Conservation (phyloP, 805 yeast genomes). For the Priceomyces medius region DNA sequence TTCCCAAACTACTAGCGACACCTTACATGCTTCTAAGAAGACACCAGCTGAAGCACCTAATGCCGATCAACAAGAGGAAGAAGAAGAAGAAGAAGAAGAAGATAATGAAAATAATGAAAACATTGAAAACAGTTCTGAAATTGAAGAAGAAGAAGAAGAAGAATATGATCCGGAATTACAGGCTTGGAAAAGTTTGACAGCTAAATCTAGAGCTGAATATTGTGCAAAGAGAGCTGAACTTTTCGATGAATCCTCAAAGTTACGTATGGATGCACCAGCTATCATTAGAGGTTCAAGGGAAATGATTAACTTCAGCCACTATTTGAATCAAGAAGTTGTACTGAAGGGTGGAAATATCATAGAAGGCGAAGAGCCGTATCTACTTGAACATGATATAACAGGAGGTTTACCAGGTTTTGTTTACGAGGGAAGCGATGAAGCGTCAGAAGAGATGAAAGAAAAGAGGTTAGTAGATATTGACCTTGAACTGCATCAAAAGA, state of each 20-base stretch:
- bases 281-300: constrained; percentile 60
- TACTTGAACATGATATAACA: constrained; percentile 79
- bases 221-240: constrained; percentile 66
- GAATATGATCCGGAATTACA: constrained; percentile 75
- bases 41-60: not conserved
- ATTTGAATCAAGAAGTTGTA: constrained; percentile 40
- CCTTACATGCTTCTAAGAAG: constrained; percentile 8
- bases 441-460: constrained; percentile 39
- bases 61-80: constrained; percentile 15
- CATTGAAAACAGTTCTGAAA: constrained; percentile 39
- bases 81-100: constrained; percentile 25
- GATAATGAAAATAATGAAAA: constrained; percentile 47
- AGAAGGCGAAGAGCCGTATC: constrained; percentile 61
- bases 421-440: constrained; percentile 50
- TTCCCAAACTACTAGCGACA: constrained; percentile 15
- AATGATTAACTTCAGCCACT: constrained; percentile 61
- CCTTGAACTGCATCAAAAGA: constrained; percentile 26
- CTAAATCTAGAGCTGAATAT: constrained; percentile 73
- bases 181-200: constrained; percentile 81
- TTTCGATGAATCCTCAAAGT: constrained; percentile 53
- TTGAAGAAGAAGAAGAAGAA: constrained; percentile 51
- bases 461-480: constrained; percentile 34
- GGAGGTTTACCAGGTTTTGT: constrained; percentile 74
- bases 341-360: constrained; percentile 43
- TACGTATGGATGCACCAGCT: constrained; percentile 71